These are phyloP conservation scores for Xylaria hypoxylon DNA, from an alignment of 2,329 filamentous ascomycete genomes.

Conservation along the genomic window DNA sequence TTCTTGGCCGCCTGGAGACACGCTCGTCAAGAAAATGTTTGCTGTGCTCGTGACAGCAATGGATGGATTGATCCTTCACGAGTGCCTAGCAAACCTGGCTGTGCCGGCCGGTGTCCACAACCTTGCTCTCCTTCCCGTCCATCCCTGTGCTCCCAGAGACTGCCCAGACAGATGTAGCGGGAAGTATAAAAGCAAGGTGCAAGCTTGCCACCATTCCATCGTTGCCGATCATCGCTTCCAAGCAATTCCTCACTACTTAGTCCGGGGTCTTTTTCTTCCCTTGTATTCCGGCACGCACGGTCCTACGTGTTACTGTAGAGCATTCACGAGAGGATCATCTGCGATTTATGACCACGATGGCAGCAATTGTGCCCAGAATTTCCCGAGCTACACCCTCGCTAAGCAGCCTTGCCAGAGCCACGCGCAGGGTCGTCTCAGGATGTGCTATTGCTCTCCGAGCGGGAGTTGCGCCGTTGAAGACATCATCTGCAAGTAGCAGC, in stretches of 20 bases:
- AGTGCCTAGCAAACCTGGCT: constrained; percentile 17
- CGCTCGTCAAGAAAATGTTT: constrained; percentile 19
- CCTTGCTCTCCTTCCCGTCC: constrained; percentile 13
- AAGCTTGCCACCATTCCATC: constrained; percentile 17
- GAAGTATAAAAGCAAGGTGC: constrained; percentile 30
- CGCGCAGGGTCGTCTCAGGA: constrained; percentile 35
- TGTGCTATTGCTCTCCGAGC: constrained; percentile 34
- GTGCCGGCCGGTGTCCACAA: constrained; percentile 12
- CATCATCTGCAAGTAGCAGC: constrained; percentile 17
- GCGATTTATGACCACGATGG: constrained; percentile 37
- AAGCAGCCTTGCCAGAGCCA: constrained; percentile 37
- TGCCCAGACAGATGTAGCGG: constrained; percentile 7
- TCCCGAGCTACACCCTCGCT: constrained; percentile 41
- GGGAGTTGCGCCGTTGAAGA: constrained; percentile 19
- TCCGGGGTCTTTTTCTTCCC: neutral
- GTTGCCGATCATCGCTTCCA: neutral
- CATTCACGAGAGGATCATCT: constrained; percentile 10
- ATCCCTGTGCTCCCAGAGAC: constrained; percentile 13
- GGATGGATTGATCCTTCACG: constrained; percentile 13
- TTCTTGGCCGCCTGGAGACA: constrained; percentile 7
- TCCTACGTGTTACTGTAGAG: constrained; percentile 7
- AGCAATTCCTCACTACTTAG: neutral
- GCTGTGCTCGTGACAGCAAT: constrained; percentile 32
- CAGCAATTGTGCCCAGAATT: constrained; percentile 38
- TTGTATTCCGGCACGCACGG: neutral